Evolutionary conservation across 2,329 filamentous ascomycete genomes (phyloP), one percentile per base, ranked within the genome.

Genomic region (Fusarium caatingaense): DNA sequence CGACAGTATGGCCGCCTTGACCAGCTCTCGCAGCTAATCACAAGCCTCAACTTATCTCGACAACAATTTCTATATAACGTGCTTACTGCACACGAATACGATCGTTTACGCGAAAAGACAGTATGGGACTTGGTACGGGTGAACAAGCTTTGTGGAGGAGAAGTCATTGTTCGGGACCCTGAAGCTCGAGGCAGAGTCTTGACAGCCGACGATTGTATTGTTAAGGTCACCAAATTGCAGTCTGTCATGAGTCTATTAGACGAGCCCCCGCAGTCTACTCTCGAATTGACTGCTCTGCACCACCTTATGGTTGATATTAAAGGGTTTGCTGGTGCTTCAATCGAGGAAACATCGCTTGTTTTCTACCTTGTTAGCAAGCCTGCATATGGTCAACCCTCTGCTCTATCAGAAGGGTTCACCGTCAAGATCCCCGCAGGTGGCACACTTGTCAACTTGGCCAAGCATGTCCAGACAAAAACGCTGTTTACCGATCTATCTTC

Each of bases 211-310:
- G 96, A 99, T 80, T 97, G 94, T 2, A 93, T 96, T 6, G 92
- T 98, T 28, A 92, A 97, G 62, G 88, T 98, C 71, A 95, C 95
- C 9, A 93, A 90, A 77, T 84, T 98, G 60, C 97, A 99, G 82
- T 97, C 96, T 7, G 89, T 94, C 77, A 99, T 99, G 96, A 97
- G 94, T 79, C 87, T 98, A 74, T 85, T 99, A 47, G 91, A 97
- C 61, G 91, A 93, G 72, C 89, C 91, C n/a, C 94, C 94, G 1
- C 87, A 88, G 21, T 84, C 88, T 6, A 83, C 88, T 12, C 80
- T 88, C 18, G 94, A 93, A 72, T 86, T 91, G 51, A 90, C 88
- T 2, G 85, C 92, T 37, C 82, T 97, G 56, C 92, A 97, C 77
- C 91, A 98, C 73, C 80, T 97, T 8, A 84, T 97, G 62, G 87